These are phyloP conservation scores for Tardiomyces digboiensis DNA, from an alignment of 1,139 yeast species.

Conservation along the genomic window DNA sequence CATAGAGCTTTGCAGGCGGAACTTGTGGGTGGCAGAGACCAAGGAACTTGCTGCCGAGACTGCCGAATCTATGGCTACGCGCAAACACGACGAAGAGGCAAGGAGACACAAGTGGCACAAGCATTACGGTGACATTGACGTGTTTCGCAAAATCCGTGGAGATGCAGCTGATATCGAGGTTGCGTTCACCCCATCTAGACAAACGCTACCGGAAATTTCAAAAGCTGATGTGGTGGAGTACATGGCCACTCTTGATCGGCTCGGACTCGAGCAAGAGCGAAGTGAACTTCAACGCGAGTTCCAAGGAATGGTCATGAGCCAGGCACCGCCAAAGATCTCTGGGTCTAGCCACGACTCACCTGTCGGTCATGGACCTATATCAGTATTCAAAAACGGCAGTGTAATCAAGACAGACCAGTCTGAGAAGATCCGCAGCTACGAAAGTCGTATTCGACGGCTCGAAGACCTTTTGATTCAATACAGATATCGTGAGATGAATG, in stretches of 20 bases:
- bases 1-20: conserved; percentile 60
- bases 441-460: conserved; percentile 29
- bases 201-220: background rate
- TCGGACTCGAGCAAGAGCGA: background rate
- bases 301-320: background rate
- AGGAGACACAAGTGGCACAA: conserved; percentile 55
- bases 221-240: background rate
- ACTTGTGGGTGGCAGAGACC: conserved; percentile 54
- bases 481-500: conserved; percentile 2
- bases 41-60: conserved; percentile 41
- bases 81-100: conserved; percentile 49
- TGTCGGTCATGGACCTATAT: background rate
- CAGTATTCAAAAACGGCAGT: background rate
- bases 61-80: conserved; percentile 48
- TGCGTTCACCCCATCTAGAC: background rate
- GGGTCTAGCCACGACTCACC: background rate
- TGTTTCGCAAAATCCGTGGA: conserved; percentile 4
- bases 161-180: conserved; percentile 1
- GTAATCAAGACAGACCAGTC: background rate
- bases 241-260: background rate
- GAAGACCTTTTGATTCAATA: conserved; percentile 26
- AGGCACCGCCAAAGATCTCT: background rate
- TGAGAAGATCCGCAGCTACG: conserved; percentile 14
- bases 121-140: conserved; percentile 37
- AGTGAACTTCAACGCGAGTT: background rate